Conservation (phyloP, 495 filamentous ascomycete genomes). For the Evansstolkia leycettana region DNA sequence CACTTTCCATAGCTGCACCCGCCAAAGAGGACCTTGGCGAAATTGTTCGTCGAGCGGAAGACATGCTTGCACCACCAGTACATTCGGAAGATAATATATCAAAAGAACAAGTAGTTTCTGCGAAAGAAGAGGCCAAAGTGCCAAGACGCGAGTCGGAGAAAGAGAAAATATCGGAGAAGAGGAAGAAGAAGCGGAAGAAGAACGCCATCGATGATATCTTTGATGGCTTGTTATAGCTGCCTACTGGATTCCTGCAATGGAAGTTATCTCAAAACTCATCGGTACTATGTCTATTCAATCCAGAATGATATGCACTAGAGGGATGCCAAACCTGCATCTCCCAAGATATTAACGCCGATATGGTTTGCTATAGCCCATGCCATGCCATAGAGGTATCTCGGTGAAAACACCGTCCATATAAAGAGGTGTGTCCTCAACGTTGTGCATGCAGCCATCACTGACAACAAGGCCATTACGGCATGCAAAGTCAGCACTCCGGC, state of each 20-base stretch:
- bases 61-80: not conserved
- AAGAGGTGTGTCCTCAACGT: slow-evolving; percentile 80
- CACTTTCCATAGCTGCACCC: not conserved
- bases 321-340: slow-evolving; percentile 36
- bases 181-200: slow-evolving; percentile 34
- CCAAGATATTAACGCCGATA: slow-evolving; percentile 46
- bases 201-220: slow-evolving; percentile 57
- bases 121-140: not conserved
- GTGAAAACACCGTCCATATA: slow-evolving; percentile 97
- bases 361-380: slow-evolving; percentile 81
- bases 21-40: slow-evolving; percentile 21
- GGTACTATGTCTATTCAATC: slow-evolving; percentile 16
- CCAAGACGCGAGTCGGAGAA: slow-evolving; percentile 4
- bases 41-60: slow-evolving; percentile 12
- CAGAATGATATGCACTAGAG: slow-evolving; percentile 6
- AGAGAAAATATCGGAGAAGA: slow-evolving; percentile 20
- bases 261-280: not conserved
- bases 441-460: slow-evolving; percentile 84
- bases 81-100: not conserved
- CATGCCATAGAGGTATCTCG: slow-evolving; percentile 87
- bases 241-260: not conserved
- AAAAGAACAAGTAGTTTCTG: not conserved
- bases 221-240: slow-evolving; percentile 27
- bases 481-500: slow-evolving; percentile 55
- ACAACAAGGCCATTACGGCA: slow-evolving; percentile 41